Evolutionary conservation across 1,284 basidiomycete genomes (phyloP).

Genomic region (Abortiporus biennis): DNA sequence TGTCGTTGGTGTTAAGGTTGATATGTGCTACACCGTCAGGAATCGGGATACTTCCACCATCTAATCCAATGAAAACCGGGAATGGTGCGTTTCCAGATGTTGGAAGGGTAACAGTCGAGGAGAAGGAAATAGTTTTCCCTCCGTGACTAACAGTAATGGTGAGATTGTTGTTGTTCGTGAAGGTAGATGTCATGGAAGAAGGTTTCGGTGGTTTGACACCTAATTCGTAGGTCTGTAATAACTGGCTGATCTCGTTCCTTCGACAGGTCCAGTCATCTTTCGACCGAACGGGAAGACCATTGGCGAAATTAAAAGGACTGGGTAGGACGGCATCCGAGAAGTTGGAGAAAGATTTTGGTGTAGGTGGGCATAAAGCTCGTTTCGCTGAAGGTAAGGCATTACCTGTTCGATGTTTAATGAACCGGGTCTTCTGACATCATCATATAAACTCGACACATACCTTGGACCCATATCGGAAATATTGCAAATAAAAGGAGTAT

Average conservation of each 20-base stretch:
- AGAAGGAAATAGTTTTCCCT: not conserved
- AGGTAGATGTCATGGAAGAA: too few species aligned
- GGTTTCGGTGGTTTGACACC: not conserved
- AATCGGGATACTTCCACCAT: conserved; percentile 42
- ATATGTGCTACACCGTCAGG: conserved; percentile 28
- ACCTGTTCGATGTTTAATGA: too few species aligned
- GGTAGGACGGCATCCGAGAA: too few species aligned
- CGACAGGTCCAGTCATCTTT: conserved; percentile 43
- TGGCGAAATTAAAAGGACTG: conserved; percentile 43
- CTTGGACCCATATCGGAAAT: too few species aligned
- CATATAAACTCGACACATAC: too few species aligned
- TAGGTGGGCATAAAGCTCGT: too few species aligned
- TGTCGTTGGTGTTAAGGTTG: conserved; percentile 17
- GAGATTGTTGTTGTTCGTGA: conserved; percentile 30
- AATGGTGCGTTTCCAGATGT: conserved; percentile 21
- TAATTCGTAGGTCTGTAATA: not conserved
- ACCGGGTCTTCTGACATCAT: too few species aligned
- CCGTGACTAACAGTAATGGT: conserved; percentile 35
- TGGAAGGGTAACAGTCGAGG: not conserved
- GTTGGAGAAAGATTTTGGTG: too few species aligned
- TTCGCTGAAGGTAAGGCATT: too few species aligned
- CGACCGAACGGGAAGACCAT: conserved; percentile 31
- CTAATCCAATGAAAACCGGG: conserved; percentile 46
- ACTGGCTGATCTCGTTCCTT: conserved; percentile 37
- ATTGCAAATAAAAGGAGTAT: too few species aligned